These are phyloP conservation scores for Byssothecium circinans DNA, from an alignment of 2,329 filamentous ascomycete genomes.

Conservation along the genomic window DNA sequence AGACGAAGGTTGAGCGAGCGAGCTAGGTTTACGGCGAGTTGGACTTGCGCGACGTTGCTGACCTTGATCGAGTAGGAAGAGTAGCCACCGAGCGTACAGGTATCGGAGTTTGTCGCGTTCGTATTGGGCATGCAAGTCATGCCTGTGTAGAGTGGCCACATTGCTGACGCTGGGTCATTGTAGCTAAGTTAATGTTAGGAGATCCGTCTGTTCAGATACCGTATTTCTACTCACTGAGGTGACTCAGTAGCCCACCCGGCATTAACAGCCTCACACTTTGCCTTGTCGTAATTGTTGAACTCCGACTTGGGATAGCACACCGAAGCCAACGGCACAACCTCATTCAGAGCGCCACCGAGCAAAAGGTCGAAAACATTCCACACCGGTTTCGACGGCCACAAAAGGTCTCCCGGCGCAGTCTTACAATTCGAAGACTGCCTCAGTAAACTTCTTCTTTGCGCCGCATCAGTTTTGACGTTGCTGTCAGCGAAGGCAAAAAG, in stretches of 20 bases:
- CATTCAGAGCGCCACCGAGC: constrained; percentile 27
- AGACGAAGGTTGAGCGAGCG: constrained; percentile 35
- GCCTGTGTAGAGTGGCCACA: constrained; percentile 34
- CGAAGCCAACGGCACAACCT: constrained; percentile 31
- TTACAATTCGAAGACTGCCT: constrained; percentile 25
- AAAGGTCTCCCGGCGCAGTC: constrained; percentile 30
- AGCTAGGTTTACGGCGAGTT: constrained; percentile 38
- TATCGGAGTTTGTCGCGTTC: constrained; percentile 9
- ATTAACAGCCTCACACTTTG: constrained; percentile 24
- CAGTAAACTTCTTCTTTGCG: constrained; percentile 10
- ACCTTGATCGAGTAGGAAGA: constrained; percentile 32
- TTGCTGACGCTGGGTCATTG: constrained; percentile 26
- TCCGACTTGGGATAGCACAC: constrained; percentile 30
- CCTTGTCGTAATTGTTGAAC: constrained; percentile 32
- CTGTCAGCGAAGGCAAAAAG: constrained; percentile 43
- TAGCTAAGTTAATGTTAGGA: constrained; percentile 14
- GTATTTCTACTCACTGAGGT: constrained; percentile 20
- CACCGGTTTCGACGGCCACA: constrained; percentile 22
- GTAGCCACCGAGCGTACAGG: constrained; percentile 35
- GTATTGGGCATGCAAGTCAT: constrained; percentile 24
- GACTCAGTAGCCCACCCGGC: constrained; percentile 19
- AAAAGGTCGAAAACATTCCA: constrained; percentile 28
- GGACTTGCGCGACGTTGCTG: constrained; percentile 34
- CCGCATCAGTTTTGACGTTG: constrained; percentile 12
- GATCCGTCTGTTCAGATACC: too few relatives aligned